A percentile compares a stretch with the other conserved stretches of the same genome.
These are phyloP conservation scores for Zymoseptoria pseudotritici DNA, from an alignment of 2,329 filamentous ascomycete genomes.

Conservation along the genomic window DNA sequence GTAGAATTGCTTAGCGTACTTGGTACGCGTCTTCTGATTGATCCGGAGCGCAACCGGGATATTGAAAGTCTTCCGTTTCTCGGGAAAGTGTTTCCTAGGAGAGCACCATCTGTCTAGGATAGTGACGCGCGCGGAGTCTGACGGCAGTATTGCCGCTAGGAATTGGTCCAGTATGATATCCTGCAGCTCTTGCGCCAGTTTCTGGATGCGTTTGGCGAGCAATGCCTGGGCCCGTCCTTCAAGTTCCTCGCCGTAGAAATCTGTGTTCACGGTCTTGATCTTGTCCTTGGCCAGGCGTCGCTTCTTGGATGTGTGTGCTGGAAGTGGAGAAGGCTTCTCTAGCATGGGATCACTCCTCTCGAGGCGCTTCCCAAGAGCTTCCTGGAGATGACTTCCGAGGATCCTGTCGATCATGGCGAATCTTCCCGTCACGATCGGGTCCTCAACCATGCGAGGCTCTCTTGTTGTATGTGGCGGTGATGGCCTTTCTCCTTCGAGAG, in stretches of 20 bases:
- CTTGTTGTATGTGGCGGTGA: not conserved
- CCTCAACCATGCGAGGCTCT: not conserved
- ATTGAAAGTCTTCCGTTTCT: not conserved
- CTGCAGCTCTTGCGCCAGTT: not conserved
- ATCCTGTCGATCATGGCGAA: not conserved
- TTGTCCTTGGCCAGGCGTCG: not conserved
- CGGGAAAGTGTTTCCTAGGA: not conserved
- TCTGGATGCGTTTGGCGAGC: not conserved
- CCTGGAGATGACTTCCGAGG: not conserved
- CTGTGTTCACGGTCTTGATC: not conserved
- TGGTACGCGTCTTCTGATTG: not conserved
- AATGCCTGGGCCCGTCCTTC: not conserved
- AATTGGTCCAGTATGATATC: not conserved
- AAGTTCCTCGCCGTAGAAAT: not conserved
- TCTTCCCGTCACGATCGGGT: not conserved
- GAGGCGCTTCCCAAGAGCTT: not conserved
- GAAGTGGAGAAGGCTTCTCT: not conserved
- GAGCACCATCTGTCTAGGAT: not conserved
- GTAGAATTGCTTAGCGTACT: not conserved
- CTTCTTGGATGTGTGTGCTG: not conserved
- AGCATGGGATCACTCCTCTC: not conserved
- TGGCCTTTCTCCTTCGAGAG: not conserved
- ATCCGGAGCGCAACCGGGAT: not conserved
- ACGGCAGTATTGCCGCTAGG: not conserved
- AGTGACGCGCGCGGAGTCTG: not conserved